A percentile compares a stretch with the other conserved stretches of the same genome.
phyloP scores from a whole-genome alignment of 2,329 filamentous ascomycete species.

The Sarocladiaceae sp. region DNA sequence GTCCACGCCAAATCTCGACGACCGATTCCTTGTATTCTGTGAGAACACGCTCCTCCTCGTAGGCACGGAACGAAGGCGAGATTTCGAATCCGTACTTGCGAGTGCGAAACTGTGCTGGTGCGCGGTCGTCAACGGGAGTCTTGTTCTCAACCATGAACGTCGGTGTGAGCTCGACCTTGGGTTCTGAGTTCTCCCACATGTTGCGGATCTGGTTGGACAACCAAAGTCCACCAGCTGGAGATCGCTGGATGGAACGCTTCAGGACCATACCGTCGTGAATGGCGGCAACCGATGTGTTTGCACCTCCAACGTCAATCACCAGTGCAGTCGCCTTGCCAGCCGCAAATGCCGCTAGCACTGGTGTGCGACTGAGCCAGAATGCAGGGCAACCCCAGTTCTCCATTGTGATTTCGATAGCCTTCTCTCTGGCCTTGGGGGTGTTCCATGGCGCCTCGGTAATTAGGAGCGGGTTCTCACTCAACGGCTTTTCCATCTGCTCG shows the following conservation, averaged over 20 bases:
- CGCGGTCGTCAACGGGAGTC: conserved; percentile 77
- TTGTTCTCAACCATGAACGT: conserved; percentile 87
- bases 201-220: conserved; percentile 81
- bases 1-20: conserved; percentile 86
- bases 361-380: conserved; percentile 86
- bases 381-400: conserved; percentile 94
- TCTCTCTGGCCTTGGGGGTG: conserved; percentile 77
- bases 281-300: conserved; percentile 81
- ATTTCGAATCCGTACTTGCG: conserved; percentile 60
- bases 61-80: conserved; percentile 65
- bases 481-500: conserved; percentile 61
- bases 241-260: conserved; percentile 82
- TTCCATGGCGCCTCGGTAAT: conserved; percentile 97
- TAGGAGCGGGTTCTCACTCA: conserved; percentile 83
- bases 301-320: conserved; percentile 85
- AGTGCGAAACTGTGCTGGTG: conserved; percentile 69
- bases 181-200: conserved; percentile 65
- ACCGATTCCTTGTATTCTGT: conserved; percentile 98
- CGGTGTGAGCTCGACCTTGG: conserved; percentile 68
- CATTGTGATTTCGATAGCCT: conserved; percentile 93
- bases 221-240: conserved; percentile 81
- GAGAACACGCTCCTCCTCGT: conserved; percentile 88
- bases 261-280: conserved; percentile 93
- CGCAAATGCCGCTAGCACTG: conserved; percentile 85
- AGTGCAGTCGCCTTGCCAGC: conserved; percentile 89